A percentile compares a stretch with the other conserved stretches of the same genome.
These are phyloP conservation scores for Colletotrichum sp. DNA, from an alignment of 2,329 filamentous ascomycete genomes.

Conservation along the genomic window DNA sequence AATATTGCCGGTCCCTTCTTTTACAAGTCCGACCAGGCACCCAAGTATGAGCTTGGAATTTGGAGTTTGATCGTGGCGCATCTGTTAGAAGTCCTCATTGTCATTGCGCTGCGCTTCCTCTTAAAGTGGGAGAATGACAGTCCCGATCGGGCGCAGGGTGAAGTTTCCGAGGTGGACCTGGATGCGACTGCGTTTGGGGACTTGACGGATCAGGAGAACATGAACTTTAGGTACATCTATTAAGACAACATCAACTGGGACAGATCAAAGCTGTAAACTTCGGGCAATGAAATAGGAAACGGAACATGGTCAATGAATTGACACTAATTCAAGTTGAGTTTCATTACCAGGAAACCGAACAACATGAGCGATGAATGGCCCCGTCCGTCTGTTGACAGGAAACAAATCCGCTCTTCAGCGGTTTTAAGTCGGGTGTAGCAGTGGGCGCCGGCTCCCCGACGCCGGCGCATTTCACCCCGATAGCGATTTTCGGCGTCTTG, in stretches of 20 bases:
- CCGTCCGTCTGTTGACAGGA: neutral
- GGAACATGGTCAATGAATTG: too few relatives aligned
- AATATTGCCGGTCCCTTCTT: neutral
- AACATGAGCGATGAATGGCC: neutral
- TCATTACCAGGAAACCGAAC: too few relatives aligned
- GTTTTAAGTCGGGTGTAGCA: neutral
- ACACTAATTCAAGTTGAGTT: too few relatives aligned
- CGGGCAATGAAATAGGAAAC: too few relatives aligned
- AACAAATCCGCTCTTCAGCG: neutral
- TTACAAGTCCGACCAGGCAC: neutral
- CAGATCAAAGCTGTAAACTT: too few relatives aligned
- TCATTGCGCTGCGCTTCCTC: neutral
- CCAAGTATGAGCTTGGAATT: neutral
- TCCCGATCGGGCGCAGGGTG: neutral
- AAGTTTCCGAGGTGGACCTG: neutral
- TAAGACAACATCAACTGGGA: neutral
- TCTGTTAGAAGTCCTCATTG: neutral
- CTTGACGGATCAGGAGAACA: neutral
- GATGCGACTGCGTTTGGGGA: neutral
- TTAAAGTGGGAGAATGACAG: neutral
- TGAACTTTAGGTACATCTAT: neutral
- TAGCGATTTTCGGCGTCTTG: neutral
- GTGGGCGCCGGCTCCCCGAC: neutral
- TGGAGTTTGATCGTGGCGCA: neutral
- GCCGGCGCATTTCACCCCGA: constrained; percentile 1